Evolutionary conservation across 2,329 filamentous ascomycete species (phyloP).

Genomic region (Diaporthe capsici): DNA sequence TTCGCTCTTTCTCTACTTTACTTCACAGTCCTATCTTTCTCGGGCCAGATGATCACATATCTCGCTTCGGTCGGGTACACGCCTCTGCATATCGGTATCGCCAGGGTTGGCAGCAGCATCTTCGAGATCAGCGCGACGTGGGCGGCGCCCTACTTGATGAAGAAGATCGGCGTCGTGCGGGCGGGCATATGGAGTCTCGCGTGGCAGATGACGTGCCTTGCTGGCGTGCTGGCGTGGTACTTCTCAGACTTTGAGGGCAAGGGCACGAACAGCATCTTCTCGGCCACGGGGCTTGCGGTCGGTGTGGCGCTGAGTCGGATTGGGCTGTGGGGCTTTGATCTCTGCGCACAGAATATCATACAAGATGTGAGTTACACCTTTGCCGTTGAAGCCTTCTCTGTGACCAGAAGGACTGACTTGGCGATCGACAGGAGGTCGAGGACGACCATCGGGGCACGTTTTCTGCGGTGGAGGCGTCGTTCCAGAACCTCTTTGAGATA

Average conservation of each 20-base stretch:
- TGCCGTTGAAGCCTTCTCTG: slow-evolving; percentile 27
- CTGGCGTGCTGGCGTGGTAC: slow-evolving; percentile 60
- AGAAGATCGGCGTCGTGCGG: slow-evolving; percentile 69
- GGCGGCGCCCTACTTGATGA: slow-evolving; percentile 69
- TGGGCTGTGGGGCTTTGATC: slow-evolving; percentile 73
- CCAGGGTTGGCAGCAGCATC: slow-evolving; percentile 65
- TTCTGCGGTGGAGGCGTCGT: slow-evolving; percentile 75
- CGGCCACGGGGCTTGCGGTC: slow-evolving; percentile 63
- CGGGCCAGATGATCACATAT: slow-evolving; percentile 76
- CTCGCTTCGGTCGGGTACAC: slow-evolving; percentile 68
- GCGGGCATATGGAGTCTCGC: slow-evolving; percentile 79
- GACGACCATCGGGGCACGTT: slow-evolving; percentile 74
- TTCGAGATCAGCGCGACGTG: slow-evolving; percentile 75
- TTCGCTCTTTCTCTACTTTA: slow-evolving; percentile 72
- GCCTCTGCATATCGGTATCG: slow-evolving; percentile 65
- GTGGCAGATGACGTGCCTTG: slow-evolving; percentile 74
- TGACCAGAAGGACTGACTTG: not conserved
- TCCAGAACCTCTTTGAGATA: slow-evolving; percentile 80
- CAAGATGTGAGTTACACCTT: slow-evolving; percentile 70
- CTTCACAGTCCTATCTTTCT: slow-evolving; percentile 71
- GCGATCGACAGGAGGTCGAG: slow-evolving; percentile 62
- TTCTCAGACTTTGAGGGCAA: slow-evolving; percentile 47
- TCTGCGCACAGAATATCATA: slow-evolving; percentile 71
- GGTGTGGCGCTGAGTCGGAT: slow-evolving; percentile 70
- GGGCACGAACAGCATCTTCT: slow-evolving; percentile 49